Conservation (phyloP, 495 filamentous ascomycete species). For the Sabuloglossum arenarium region DNA sequence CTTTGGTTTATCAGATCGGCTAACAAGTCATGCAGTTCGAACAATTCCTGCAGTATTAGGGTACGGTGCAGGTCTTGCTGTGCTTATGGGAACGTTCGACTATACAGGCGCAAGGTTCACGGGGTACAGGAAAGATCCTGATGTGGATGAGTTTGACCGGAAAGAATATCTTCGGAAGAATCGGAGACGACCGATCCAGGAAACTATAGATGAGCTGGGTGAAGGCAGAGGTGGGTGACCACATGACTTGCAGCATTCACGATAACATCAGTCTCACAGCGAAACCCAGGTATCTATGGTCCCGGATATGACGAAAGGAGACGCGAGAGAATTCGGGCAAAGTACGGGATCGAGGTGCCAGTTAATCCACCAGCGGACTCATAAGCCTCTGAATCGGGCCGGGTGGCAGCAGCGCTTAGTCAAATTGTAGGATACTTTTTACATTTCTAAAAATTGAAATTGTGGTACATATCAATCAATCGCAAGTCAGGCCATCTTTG, state of each 20-base stretch:
- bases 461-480: background rate
- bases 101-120: slow-evolving; percentile 52
- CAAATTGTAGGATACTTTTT: background rate
- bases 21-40: slow-evolving; percentile 29
- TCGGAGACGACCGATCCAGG: slow-evolving; percentile 53
- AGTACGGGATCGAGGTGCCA: slow-evolving; percentile 72
- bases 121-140: slow-evolving; percentile 32
- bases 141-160: slow-evolving; percentile 59
- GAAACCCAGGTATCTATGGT: slow-evolving; percentile 46
- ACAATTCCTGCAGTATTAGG: slow-evolving; percentile 65
- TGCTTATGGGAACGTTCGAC: slow-evolving; percentile 45
- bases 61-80: slow-evolving; percentile 43
- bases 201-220: slow-evolving; percentile 65
- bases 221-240: slow-evolving; percentile 61
- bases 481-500: background rate
- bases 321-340: slow-evolving; percentile 62
- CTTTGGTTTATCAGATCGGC: background rate
- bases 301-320: slow-evolving; percentile 79
- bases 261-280: background rate
- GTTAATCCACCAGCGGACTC: background rate
- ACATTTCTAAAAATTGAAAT: background rate
- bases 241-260: background rate
- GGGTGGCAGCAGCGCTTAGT: background rate
- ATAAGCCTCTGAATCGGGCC: background rate
- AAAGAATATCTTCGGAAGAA: slow-evolving; percentile 58